phyloP scores from a whole-genome alignment of 768 basidiomycete genomes.

The Termitomyces bulborhizus region DNA sequence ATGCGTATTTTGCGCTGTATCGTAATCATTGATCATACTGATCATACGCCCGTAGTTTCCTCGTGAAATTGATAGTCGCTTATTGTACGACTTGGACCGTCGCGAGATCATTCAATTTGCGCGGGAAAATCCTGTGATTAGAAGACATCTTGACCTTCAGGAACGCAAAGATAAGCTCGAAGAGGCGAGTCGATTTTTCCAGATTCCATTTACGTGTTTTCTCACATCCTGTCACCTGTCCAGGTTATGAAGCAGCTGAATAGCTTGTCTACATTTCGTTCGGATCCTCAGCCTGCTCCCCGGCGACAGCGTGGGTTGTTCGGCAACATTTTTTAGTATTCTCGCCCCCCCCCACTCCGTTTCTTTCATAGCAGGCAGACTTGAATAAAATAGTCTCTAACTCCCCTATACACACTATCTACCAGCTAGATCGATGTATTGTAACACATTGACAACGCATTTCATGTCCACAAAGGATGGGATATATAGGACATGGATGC shows the following conservation, averaged over 20 bases:
- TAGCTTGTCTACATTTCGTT: conserved; percentile 80
- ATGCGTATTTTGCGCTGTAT: conserved; percentile 13
- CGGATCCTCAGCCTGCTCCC: conserved; percentile 70
- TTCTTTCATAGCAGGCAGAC: neutral
- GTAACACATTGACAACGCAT: neutral
- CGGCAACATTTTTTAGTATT: conserved; percentile 58
- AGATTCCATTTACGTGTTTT: neutral
- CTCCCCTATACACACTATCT: conserved; percentile 5
- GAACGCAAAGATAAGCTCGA: conserved; percentile 97
- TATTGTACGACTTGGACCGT: conserved; percentile 91
- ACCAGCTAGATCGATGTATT: conserved; percentile 5
- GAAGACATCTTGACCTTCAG: conserved; percentile 87
- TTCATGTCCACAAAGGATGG: neutral
- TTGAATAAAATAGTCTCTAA: neutral
- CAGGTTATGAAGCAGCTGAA: conserved; percentile 96
- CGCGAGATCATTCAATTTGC: conserved; percentile 89
- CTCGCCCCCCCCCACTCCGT: neutral
- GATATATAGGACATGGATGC: conserved; percentile 3
- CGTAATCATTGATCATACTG: neutral
- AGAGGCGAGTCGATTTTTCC: conserved; percentile 48
- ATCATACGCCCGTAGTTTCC: conserved; percentile 61
- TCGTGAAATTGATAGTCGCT: conserved; percentile 90
- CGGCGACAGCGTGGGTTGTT: conserved; percentile 77
- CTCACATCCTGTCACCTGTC: neutral
- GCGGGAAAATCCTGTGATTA: conserved; percentile 87